Base-by-base conservation (phyloP, 176 grass and related monocot species). In the Chrysopogon serrulatus region DNA sequence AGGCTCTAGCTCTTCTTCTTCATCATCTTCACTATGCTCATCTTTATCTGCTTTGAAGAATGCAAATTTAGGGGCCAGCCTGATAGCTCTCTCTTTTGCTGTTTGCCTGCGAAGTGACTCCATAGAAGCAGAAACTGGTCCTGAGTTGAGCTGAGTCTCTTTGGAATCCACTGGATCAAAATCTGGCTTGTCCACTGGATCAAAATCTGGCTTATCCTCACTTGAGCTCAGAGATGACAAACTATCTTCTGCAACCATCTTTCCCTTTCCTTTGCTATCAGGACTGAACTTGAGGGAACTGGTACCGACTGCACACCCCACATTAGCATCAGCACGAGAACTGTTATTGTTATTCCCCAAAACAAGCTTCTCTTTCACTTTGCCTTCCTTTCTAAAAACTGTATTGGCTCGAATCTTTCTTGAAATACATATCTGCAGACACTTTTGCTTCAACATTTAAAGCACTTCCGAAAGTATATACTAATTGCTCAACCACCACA, bases 21-120 rank as follows among this genome's bases (percentile, higher is more conserved):
- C 75, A 3, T 88, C 89, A 10, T 79, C 86, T 6, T 92, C 93
- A 48, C 61, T 71, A 40, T 44, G 70, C 16, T 44, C 85, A 83
- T 87, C 80, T 85, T 92, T 86, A 68, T 92, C 82, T 82, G 79
- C 16, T 88, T 82, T 98, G 77, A 98, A 95, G 63, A 94, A 93
- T 68, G 96, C 96, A 83, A 87, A 98, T 49, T 93, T 98, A 28
- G 91, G 91, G 64, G 96, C 96, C 70, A 95, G 60, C 45, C 59
- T 82, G 41, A 94, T 88, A 67, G 93, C 93, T 56, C 81, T 89
- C 14, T 79, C 82, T 88, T 83, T 92, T 77, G 82, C 88, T 42
- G 30, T 41, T 87, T 91, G 80, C 67, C 51, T 90, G 63, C 84
- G 7, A 70, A 7, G 1, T 48, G 79, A 24, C 41, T 61, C 80